phyloP scores from a whole-genome alignment of 768 basidiomycete species.

The Termitomyces sp. region DNA sequence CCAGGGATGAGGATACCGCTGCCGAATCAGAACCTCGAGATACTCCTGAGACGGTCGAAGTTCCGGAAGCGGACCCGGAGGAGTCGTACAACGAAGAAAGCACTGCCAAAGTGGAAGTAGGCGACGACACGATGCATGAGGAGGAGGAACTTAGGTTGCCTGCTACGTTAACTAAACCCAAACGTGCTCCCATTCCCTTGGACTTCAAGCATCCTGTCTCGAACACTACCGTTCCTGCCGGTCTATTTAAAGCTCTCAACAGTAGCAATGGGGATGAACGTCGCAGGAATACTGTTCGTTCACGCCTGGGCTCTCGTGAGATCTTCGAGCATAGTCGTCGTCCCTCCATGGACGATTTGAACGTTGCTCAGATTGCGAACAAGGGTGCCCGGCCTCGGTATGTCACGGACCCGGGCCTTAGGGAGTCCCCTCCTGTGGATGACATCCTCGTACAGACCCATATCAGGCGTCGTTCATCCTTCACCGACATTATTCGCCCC shows the following conservation, averaged over 20 bases:
- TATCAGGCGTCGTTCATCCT: conserved; percentile 50
- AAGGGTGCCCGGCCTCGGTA: conserved; percentile 49
- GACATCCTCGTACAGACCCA: conserved; percentile 37
- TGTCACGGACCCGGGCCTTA: conserved; percentile 53
- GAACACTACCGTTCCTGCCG: conserved; percentile 79
- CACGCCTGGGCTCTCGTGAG: conserved; percentile 72
- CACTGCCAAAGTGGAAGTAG: conserved; percentile 28
- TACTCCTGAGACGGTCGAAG: conserved; percentile 7
- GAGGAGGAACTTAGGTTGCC: conserved; percentile 25
- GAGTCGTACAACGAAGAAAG: conserved; percentile 29
- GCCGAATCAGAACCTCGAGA: background rate
- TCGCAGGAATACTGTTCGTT: conserved; percentile 69
- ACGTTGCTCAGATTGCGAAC: conserved; percentile 66
- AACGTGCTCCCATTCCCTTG: conserved; percentile 71
- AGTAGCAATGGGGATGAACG: conserved; percentile 57
- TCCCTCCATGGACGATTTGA: conserved; percentile 76
- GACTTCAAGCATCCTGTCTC: conserved; percentile 60
- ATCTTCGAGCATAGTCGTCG: conserved; percentile 63
- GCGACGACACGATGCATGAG: conserved; percentile 19
- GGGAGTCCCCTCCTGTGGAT: conserved; percentile 22
- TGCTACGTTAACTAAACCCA: conserved; percentile 29
- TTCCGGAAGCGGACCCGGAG: conserved; percentile 16
- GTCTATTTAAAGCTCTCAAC: conserved; percentile 78
- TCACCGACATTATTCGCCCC: conserved; percentile 49
- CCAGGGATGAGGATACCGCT: conserved; percentile 17